Evolutionary conservation across 208 protist genomes (phyloP), one percentile per base, ranked within the genome.

Genomic region (Kentomonas sorsogonicus): DNA sequence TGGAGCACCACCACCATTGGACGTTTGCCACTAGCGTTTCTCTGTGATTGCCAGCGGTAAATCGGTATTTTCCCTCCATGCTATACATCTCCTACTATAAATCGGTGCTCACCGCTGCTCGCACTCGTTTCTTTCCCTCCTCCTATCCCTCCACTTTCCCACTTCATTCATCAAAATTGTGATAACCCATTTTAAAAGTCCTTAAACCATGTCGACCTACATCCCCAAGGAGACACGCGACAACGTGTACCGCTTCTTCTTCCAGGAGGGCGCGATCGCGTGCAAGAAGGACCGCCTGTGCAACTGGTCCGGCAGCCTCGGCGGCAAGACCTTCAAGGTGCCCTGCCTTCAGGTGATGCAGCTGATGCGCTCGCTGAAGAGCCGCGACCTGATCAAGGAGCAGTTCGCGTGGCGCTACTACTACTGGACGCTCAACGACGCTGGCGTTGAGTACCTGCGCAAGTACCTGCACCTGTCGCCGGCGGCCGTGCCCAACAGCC

Each of bases 401-500:
- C 74, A 89, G 71, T 98, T 93, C 63, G 84, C 87, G 54, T 98
- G 91, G 92, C 83, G 86, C 72, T 83, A 97, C 72, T 96, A 90
- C 82, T 98, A 98, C 86, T 97, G 85, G 86, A 91, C 79, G 59
- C 86, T 98, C 58, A 93, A 89, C 71, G 82, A 96, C 53, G 78
- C 87, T 50, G 95, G 95, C 66, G 72, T 98, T 50, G 74, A 86
- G 45, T 97, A 96, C 77, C 79, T 98, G 60, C 84, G 95, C 59
- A 74, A 86, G 36, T 95, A 93, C 78, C 88, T 98, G 45, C 80
- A 94, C 74, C 79, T 97, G n/a, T 74, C 87, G 51, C 61, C 66
- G 13, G 79, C 75, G 51, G 79, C 86, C 45, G 81, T 97, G 53
- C 95, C 95, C 54, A 87, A 89, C 72, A 98, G 84, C 41, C 83